Base-by-base conservation (phyloP, 345 rosid species). In the Zanthoxylum bungeanum region DNA sequence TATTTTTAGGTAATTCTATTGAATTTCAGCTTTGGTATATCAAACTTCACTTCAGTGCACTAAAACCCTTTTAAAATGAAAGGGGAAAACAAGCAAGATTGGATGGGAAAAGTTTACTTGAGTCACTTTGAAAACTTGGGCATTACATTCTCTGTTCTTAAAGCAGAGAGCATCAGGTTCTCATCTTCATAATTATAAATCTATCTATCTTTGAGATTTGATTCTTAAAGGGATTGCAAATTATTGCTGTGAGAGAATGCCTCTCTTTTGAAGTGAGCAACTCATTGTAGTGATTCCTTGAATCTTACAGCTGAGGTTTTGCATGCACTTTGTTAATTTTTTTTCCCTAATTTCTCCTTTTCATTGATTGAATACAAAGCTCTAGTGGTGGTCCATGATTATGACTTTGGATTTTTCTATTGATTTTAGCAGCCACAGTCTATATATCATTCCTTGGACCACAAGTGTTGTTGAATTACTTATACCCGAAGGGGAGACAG, bases 81-180 rank as follows among this genome's bases (percentile, higher is more conserved):
- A 49, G 47, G 36, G 50, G 2, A 57, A 70, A n/a, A n/a, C n/a
- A n/a, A 57, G 40, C 24, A 58, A 16, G 39, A 24, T 2, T 28
- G 8, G 12, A 33, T 39, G 16, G 39, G 60, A 68, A 63, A 73
- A 78, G 31, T 44, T 73, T 76, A 76, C 36, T 72, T 78, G 79
- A 74, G 82, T 73, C 28, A 22, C 75, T 76, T 69, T 50, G 55
- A 74, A n/a, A n/a, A 80, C 74, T 25, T 57, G 74, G 74, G 67
- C 37, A 64, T 71, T 78, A 78, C 74, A 70, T 80, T n/a, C 70
- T 63, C 73, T 73, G 60, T 73, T 63, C n/a, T 53, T 66, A 69
- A 68, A 69, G 75, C 46, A 64, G 65, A n/a, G 27, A 50, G 83
- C 77, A 81, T 81, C 85, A 10, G 78, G 83, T 88, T 84, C 89